phyloP scores from a whole-genome alignment of 139 green algal genomes.

The Haematococcus sp. region DNA sequence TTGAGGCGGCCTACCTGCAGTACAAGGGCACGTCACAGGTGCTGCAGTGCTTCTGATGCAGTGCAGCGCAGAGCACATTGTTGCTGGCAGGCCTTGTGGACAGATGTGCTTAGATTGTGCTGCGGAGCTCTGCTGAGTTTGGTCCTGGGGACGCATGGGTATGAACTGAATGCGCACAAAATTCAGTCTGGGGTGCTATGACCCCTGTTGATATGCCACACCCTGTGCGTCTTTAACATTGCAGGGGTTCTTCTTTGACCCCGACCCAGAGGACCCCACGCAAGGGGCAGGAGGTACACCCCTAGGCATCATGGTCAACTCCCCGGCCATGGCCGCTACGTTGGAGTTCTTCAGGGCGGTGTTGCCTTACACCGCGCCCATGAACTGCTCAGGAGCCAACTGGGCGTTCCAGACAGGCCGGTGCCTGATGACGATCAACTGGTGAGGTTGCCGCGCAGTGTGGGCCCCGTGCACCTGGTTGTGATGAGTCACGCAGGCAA shows the following conservation, averaged over 20 bases:
- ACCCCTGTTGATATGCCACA: too few relatives aligned
- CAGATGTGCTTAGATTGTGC: too few relatives aligned
- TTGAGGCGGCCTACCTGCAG: constrained; percentile 24
- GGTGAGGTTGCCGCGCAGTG: neutral
- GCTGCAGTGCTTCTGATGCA: too few relatives aligned
- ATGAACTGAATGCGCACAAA: too few relatives aligned
- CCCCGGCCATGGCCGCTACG: neutral
- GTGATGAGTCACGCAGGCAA: too few relatives aligned
- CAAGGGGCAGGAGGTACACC: neutral
- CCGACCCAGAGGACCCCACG: constrained; percentile 7
- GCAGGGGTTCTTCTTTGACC: constrained; percentile 21
- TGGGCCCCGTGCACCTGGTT: too few relatives aligned
- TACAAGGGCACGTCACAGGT: constrained; percentile 23
- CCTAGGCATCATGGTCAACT: constrained; percentile 5
- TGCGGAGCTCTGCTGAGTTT: too few relatives aligned
- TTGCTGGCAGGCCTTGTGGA: too few relatives aligned
- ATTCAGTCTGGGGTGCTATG: too few relatives aligned
- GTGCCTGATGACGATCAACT: constrained; percentile 28
- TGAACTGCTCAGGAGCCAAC: constrained; percentile 5
- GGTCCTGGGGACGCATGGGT: too few relatives aligned
- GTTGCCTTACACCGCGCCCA: neutral
- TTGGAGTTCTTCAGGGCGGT: neutral
- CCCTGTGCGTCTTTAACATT: neutral
- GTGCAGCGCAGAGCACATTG: too few relatives aligned
- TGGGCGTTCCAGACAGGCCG: neutral